Conservation (phyloP, 2,329 filamentous ascomycete genomes). For the Cladosporium oxysporum region DNA sequence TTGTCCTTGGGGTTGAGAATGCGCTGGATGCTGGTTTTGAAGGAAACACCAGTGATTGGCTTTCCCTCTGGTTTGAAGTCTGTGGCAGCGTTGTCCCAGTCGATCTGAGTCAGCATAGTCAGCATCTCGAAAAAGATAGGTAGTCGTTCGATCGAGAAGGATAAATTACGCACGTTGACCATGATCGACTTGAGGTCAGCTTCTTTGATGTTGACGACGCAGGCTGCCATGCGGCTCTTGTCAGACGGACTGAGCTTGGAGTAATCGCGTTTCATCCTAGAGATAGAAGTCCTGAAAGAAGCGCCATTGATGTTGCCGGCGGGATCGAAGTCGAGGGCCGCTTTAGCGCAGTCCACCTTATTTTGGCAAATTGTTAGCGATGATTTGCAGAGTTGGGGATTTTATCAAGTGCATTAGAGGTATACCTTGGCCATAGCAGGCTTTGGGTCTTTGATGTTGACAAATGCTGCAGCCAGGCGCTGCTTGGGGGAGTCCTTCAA, state of each 20-base stretch:
- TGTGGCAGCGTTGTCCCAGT: slow-evolving; percentile 4
- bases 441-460: background rate
- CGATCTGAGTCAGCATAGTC: background rate
- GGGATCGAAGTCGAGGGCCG: background rate
- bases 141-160: background rate
- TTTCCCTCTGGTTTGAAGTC: slow-evolving; percentile 4
- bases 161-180: background rate
- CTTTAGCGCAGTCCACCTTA: background rate
- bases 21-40: background rate
- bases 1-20: background rate
- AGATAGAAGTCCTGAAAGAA: slow-evolving; percentile 8
- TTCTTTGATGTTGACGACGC: background rate
- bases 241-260: background rate
- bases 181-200: background rate
- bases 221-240: slow-evolving; percentile 1
- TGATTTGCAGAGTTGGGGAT: too few species aligned
- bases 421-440: background rate
- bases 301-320: background rate
- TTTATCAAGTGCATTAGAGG: background rate
- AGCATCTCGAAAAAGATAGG: background rate
- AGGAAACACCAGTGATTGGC: background rate
- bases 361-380: background rate
- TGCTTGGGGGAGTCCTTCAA: background rate
- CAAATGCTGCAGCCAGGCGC: background rate
- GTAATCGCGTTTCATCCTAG: background rate